Evolutionary conservation across 352 stramenopile genomes (phyloP).

Genomic region (Saprolegnia parasitica): DNA sequence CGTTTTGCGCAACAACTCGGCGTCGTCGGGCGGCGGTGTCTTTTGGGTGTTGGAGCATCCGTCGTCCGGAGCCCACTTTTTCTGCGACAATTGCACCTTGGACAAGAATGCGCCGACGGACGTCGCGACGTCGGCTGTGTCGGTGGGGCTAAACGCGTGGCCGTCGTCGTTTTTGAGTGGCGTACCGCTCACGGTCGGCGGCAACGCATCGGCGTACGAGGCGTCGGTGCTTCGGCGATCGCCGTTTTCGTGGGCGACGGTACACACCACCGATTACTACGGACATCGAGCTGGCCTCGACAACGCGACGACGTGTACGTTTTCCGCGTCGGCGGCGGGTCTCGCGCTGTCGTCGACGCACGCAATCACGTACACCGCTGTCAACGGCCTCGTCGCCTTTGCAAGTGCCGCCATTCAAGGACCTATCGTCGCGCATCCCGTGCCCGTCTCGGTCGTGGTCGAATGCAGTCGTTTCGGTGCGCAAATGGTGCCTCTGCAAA

Average conservation of each 20-base stretch:
- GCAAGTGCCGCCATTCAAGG: background rate
- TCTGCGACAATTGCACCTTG: conserved; percentile 5
- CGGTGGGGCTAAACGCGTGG: background rate
- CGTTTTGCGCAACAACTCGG: background rate
- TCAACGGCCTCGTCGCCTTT: background rate
- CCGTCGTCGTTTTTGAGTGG: background rate
- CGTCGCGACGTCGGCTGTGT: background rate
- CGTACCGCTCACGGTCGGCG: background rate
- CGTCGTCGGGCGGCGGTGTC: conserved; percentile 4
- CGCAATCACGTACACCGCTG: background rate
- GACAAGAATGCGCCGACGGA: background rate
- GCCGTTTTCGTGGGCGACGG: background rate
- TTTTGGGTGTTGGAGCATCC: background rate
- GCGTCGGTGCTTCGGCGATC: background rate
- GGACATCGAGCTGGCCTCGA: background rate
- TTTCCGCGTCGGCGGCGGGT: too few relatives aligned
- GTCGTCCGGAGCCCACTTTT: background rate
- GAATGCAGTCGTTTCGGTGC: background rate
- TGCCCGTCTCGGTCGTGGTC: background rate
- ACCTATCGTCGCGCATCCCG: background rate
- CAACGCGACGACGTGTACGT: conserved; percentile 1
- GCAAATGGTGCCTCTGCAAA: background rate
- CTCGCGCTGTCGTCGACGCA: background rate
- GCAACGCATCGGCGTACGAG: background rate
- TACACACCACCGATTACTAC: conserved; percentile 1